These are phyloP conservation scores for Wallemia mellicola DNA, from an alignment of 1,284 basidiomycete species.

Conservation along the genomic window DNA sequence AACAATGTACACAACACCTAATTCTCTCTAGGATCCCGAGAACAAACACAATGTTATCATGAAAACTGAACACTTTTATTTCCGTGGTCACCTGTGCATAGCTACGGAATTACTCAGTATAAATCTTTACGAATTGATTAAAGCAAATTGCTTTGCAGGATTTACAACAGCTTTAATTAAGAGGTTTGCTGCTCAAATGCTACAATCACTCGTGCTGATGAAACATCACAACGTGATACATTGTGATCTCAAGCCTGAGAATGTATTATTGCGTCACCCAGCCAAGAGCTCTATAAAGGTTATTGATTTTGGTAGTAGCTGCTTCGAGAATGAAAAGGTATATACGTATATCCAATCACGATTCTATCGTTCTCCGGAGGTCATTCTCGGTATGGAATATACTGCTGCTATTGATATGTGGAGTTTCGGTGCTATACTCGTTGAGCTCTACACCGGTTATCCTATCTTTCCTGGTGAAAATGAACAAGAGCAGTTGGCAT, in stretches of 20 bases:
- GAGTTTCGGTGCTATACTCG: constrained; percentile 91
- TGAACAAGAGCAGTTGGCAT: constrained; percentile 91
- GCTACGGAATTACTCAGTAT: constrained; percentile 94
- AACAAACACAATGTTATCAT: constrained; percentile 92
- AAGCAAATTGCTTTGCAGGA: constrained; percentile 89
- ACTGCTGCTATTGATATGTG: constrained; percentile 93
- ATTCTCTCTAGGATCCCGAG: constrained; percentile 81
- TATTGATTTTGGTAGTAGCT: constrained; percentile 96
- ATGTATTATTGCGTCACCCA: constrained; percentile 77
- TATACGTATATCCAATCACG: constrained; percentile 93
- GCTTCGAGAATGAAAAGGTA: constrained; percentile 95
- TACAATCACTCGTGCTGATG: constrained; percentile 69
- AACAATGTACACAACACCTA: too few relatives aligned
- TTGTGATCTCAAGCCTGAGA: constrained; percentile 98
- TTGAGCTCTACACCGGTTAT: constrained; percentile 93
- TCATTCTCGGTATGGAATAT: constrained; percentile 75
- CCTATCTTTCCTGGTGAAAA: constrained; percentile 99
- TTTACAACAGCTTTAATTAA: constrained; percentile 85
- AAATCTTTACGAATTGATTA: constrained; percentile 96
- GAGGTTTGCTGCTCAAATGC: constrained; percentile 85
- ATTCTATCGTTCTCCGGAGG: constrained; percentile 86
- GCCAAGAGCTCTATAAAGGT: constrained; percentile 91
- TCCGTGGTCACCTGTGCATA: constrained; percentile 90
- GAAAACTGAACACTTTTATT: constrained; percentile 97
- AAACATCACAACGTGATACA: constrained; percentile 94